Evolutionary conservation across 2,329 filamentous ascomycete genomes (phyloP).

Genomic region (Apiospora rasikravindrae): DNA sequence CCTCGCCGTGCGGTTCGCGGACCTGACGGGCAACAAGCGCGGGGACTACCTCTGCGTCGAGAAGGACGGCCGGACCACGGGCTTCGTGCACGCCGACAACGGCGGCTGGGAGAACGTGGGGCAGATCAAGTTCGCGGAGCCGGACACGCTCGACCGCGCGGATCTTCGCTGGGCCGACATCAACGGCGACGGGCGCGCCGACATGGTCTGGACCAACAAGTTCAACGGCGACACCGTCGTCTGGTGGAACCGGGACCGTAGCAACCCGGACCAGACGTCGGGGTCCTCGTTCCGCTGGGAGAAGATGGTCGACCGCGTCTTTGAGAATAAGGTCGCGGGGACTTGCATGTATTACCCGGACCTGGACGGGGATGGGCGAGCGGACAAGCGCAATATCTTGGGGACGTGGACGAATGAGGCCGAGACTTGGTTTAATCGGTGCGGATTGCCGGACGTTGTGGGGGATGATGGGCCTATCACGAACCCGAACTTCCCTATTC

Average conservation of each 20-base stretch:
- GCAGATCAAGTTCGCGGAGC: conserved; percentile 39
- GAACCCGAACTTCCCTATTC: not conserved
- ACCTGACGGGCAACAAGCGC: conserved; percentile 36
- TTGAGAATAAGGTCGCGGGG: conserved; percentile 23
- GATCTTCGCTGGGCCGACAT: conserved; percentile 46
- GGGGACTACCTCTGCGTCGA: conserved; percentile 43
- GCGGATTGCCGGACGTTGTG: not conserved
- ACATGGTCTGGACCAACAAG: conserved; percentile 43
- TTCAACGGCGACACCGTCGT: conserved; percentile 38
- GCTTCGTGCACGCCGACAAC: conserved; percentile 31
- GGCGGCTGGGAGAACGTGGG: conserved; percentile 27
- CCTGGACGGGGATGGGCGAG: conserved; percentile 34
- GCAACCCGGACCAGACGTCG: conserved; percentile 1
- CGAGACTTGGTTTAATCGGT: conserved; percentile 12
- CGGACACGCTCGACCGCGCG: conserved; percentile 39
- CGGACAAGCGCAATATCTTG: conserved; percentile 31
- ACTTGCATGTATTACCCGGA: conserved; percentile 32
- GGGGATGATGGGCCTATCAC: conserved; percentile 10
- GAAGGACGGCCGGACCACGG: conserved; percentile 33
- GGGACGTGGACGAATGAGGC: conserved; percentile 3
- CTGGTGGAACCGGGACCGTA: conserved; percentile 38
- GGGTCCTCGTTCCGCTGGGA: conserved; percentile 29
- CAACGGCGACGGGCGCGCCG: conserved; percentile 42
- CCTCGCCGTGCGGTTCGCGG: conserved; percentile 38
- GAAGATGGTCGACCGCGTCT: conserved; percentile 4